Conservation (phyloP, 164 flowering plant genomes). For the Stephania japonica region DNA sequence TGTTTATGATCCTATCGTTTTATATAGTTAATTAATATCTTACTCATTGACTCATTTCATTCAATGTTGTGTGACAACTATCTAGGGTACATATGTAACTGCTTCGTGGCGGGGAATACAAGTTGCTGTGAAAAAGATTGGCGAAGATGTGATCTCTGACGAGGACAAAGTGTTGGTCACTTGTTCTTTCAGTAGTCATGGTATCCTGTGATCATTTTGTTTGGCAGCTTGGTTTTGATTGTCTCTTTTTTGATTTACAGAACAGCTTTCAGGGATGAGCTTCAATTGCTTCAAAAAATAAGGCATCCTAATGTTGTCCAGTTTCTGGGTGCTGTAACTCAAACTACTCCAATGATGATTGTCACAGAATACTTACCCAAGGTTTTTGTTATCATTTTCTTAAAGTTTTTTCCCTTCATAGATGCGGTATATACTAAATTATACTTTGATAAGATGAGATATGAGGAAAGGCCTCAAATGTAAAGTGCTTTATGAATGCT, state of each 20-base stretch:
- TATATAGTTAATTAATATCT: background rate
- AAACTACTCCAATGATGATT: constrained; percentile 98
- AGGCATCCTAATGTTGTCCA: constrained; percentile 99
- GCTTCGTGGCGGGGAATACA: constrained; percentile 92
- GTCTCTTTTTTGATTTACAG: constrained; percentile 30
- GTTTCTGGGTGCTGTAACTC: constrained; percentile 97
- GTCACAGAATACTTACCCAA: constrained; percentile 92
- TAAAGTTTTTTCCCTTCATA: background rate
- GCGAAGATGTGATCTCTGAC: constrained; percentile 59
- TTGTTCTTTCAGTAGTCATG: constrained; percentile 3
- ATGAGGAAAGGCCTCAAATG: too few species aligned
- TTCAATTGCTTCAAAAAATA: constrained; percentile 78
- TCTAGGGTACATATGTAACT: constrained; percentile 73
- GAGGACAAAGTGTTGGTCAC: constrained; percentile 88
- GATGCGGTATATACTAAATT: too few species aligned
- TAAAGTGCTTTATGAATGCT: too few species aligned
- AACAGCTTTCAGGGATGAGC: constrained; percentile 84
- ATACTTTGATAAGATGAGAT: too few species aligned
- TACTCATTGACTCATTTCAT: background rate
- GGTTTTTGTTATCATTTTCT: constrained; percentile 25
- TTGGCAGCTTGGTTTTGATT: constrained; percentile 1
- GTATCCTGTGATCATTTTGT: background rate
- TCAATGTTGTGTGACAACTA: background rate
- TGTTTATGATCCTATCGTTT: background rate
- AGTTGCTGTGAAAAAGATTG: constrained; percentile 87